Base-by-base conservation (phyloP, 1,139 yeast species). In the Diutina ranongensis region DNA sequence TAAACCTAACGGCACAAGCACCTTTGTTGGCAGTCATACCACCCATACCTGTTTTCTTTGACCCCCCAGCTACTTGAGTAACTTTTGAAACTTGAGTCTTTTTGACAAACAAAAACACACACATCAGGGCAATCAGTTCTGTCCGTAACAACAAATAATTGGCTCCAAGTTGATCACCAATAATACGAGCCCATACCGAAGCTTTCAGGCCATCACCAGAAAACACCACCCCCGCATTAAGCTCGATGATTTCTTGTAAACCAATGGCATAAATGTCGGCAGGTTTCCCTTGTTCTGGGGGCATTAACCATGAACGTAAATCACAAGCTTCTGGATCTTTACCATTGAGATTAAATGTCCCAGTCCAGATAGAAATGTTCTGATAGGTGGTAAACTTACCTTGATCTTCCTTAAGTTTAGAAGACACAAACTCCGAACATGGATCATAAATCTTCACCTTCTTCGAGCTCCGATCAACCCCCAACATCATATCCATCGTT, bases 1-100 rank as follows among this genome's bases (percentile, higher is more conserved):
- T 73, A 61, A 92, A 78, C 51, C 97, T 71, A 12, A 88, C 83
- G 0, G 95, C 89, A 46, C 87, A 82, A 1, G 92, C 96, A 31
- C 99, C 99, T 61, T 92, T 92, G 58, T 92, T 92, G 16, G 97
- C 97, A 38, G 96, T 83, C 25, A 57, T 76, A 15, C 97, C 97
- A 18, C 95, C 95, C 46, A 92, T 68, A 0, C 99, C 99, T 81
- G 41, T 74, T 70, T 92, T 92, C 55, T 88, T 92, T 32, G 79
- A 74, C 19, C 85, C 72, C 35, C 95, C 87, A 58, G 57, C 72
- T 84, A 46, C 45, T 28, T 34, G 32, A 25, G 40, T 33, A 8
- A 88, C 51, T 77, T 73, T 40, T n/a, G 10, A n/a, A 15, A 44
- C 22, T 16, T 19, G 27, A 16, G 31, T 16, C n/a, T 44, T 15